Percentiles rank a stretch among this genome's conserved stretches.
phyloP scores from a whole-genome alignment of 345 rosid genomes.

The Raphanus sativus region DNA sequence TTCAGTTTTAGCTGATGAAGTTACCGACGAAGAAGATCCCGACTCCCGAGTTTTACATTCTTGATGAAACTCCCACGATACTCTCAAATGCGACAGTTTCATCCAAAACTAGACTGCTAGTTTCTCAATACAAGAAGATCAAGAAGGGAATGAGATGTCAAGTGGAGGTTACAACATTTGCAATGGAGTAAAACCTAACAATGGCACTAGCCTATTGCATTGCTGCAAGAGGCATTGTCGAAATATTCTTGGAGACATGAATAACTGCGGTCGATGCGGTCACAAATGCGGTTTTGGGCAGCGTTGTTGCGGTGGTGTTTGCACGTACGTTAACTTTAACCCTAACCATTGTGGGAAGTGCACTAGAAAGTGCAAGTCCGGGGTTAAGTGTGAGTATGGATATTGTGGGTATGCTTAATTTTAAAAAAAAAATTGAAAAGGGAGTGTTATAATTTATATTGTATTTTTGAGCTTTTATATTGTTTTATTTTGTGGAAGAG shows the following conservation, averaged over 20 bases:
- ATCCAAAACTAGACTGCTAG: constrained; percentile 21
- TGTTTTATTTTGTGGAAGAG: constrained; percentile 1
- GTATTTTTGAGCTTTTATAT: constrained; percentile 10
- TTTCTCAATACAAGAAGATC: constrained; percentile 29
- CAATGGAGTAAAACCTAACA: constrained; percentile 55
- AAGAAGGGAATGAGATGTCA: constrained; percentile 53
- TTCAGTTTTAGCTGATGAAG: constrained; percentile 16
- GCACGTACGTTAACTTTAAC: constrained; percentile 41
- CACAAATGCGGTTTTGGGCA: constrained; percentile 52
- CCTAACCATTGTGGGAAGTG: constrained; percentile 62
- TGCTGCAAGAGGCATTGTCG: constrained; percentile 81
- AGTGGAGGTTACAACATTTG: constrained; percentile 42
- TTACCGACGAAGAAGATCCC: constrained; percentile 17
- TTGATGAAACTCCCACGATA: constrained; percentile 21
- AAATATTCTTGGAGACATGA: constrained; percentile 54
- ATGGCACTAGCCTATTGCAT: constrained; percentile 56
- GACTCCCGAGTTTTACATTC: constrained; percentile 18
- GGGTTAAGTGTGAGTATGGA: constrained; percentile 57
- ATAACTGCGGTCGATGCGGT: constrained; percentile 64
- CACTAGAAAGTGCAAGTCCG: constrained; percentile 42
- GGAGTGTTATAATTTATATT: neutral
- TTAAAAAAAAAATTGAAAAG: neutral
- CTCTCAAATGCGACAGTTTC: constrained; percentile 9
- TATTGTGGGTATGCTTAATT: constrained; percentile 64
- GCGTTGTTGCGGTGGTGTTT: constrained; percentile 58